These are phyloP conservation scores for Phoma sp. DNA, from an alignment of 2,329 filamentous ascomycete species.

Conservation along the genomic window DNA sequence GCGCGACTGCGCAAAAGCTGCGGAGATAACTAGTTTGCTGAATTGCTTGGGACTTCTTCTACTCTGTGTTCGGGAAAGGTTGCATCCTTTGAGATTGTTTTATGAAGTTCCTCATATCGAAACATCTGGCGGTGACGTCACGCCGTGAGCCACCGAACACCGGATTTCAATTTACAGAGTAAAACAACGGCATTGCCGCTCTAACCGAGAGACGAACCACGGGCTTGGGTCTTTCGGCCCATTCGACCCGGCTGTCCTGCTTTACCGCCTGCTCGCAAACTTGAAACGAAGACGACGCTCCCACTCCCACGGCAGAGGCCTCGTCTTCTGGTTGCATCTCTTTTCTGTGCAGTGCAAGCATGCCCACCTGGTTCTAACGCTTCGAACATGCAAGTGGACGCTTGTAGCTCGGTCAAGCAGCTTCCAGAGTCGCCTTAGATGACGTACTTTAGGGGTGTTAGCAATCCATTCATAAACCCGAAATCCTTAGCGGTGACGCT, in stretches of 20 bases:
- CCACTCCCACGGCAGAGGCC: too few relatives aligned
- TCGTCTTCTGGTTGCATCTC: background rate
- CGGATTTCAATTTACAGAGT: background rate
- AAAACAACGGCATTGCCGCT: constrained; percentile 2
- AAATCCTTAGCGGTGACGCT: background rate
- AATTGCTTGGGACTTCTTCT: background rate
- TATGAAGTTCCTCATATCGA: background rate
- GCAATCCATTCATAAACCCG: background rate
- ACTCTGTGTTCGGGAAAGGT: background rate
- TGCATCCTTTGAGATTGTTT: background rate
- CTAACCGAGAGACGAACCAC: constrained; percentile 11
- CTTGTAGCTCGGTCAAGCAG: too few relatives aligned
- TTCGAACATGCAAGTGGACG: background rate
- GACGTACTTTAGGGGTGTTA: constrained; percentile 2
- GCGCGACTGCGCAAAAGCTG: background rate
- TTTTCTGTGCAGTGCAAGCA: background rate
- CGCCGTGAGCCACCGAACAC: constrained; percentile 1
- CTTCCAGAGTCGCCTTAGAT: background rate
- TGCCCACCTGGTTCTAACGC: background rate
- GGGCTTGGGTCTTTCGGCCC: background rate
- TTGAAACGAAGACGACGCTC: too few relatives aligned
- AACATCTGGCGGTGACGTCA: constrained; percentile 7
- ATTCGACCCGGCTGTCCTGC: background rate
- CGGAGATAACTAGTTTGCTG: background rate
- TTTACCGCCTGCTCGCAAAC: too few relatives aligned